Conservation (phyloP, 495 filamentous ascomycete genomes). For the Amniculicola lignicola region DNA sequence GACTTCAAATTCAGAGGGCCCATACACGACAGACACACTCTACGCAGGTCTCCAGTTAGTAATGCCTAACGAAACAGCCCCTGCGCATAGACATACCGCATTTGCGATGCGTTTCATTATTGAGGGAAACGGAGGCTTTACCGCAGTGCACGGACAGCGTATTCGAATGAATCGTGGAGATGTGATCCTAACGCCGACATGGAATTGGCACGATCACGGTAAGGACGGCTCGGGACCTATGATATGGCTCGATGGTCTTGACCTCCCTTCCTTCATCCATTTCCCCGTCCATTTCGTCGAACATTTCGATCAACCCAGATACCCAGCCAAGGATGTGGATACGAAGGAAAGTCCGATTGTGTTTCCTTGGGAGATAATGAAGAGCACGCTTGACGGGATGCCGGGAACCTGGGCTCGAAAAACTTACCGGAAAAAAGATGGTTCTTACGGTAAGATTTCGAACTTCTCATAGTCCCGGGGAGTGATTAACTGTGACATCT, state of each 20-base stretch:
- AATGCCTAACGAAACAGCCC: constrained; percentile 50
- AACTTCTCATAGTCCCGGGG: neutral
- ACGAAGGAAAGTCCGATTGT: constrained; percentile 42
- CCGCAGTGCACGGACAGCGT: constrained; percentile 48
- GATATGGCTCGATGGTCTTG: constrained; percentile 53
- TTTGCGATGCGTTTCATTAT: constrained; percentile 55
- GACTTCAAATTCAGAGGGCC: constrained; percentile 38
- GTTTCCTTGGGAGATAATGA: constrained; percentile 46
- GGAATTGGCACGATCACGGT: constrained; percentile 53
- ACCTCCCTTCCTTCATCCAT: constrained; percentile 46
- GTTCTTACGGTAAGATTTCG: constrained; percentile 35
- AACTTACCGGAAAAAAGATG: constrained; percentile 41
- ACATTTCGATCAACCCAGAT: constrained; percentile 44
- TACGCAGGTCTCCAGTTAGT: constrained; percentile 53
- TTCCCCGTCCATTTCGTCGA: constrained; percentile 53
- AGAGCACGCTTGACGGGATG: constrained; percentile 37
- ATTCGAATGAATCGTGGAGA: constrained; percentile 50
- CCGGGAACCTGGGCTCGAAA: constrained; percentile 29
- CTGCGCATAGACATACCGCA: constrained; percentile 50
- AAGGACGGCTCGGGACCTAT: constrained; percentile 51
- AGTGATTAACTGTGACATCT: neutral
- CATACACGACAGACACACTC: constrained; percentile 53
- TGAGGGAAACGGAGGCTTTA: constrained; percentile 50
- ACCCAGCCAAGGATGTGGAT: constrained; percentile 46
- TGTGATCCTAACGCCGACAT: constrained; percentile 52